Evolutionary conservation across 2,329 filamentous ascomycete genomes (phyloP).

Genomic region (Colletotrichum sp.): DNA sequence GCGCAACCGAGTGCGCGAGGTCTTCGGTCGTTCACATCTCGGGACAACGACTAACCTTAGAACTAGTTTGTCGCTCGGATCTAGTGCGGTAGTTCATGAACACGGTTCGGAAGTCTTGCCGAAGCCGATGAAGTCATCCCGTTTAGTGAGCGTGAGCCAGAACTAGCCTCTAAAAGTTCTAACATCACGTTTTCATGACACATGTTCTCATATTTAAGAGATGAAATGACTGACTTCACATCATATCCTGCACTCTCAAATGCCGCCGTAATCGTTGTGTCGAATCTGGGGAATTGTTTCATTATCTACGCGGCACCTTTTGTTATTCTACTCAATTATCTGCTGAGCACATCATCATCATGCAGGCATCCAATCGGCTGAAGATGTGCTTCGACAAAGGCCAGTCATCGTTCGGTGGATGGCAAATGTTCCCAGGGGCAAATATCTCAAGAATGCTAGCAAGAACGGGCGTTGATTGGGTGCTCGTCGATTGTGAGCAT

Average conservation of each 20-base stretch:
- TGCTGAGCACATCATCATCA: not conserved
- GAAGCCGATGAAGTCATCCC: not conserved
- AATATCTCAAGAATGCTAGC: not conserved
- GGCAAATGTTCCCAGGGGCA: not conserved
- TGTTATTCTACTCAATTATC: not conserved
- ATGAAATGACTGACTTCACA: not conserved
- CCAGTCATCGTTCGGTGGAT: not conserved
- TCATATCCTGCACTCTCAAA: fast-evolving
- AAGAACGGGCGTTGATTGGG: not conserved
- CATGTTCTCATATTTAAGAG: not conserved
- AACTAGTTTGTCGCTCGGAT: not conserved
- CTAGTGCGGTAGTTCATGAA: not conserved
- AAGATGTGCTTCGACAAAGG: not conserved
- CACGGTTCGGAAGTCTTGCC: not conserved
- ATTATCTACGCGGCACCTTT: fast-evolving
- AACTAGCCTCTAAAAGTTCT: not conserved
- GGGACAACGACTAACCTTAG: not conserved
- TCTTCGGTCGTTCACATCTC: not conserved
- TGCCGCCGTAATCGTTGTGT: not conserved
- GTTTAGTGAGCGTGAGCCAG: not conserved
- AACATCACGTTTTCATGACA: not conserved
- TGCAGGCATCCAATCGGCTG: not conserved
- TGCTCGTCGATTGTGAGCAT: not conserved
- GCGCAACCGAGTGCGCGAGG: too few species aligned
- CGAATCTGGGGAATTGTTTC: fast-evolving